Percentiles rank a stretch among this genome's conserved stretches.
phyloP scores from a whole-genome alignment of 306 rosid species.

The Echinosophora koreensis region DNA sequence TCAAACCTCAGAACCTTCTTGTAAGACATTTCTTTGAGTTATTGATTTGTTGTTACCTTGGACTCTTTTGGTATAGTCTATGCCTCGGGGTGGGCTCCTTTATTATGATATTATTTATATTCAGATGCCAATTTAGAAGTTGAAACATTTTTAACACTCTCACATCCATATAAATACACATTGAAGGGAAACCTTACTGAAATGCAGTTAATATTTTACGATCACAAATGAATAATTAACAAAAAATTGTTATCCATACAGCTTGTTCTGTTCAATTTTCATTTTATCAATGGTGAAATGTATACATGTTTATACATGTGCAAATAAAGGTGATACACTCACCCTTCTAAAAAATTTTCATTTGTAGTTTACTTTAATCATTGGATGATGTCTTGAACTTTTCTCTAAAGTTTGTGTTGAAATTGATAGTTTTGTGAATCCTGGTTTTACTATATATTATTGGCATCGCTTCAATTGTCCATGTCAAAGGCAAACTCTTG shows the following conservation, averaged over 20 bases:
- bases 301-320: neutral
- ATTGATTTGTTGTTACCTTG: constrained; percentile 12
- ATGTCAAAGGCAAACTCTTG: constrained; percentile 25
- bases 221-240: constrained; percentile 2
- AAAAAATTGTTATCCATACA: constrained; percentile 11
- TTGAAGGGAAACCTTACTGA: constrained; percentile 15
- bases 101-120: constrained; percentile 19
- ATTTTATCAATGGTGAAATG: constrained; percentile 17
- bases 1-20: constrained; percentile 97
- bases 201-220: neutral
- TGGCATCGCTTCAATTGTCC: neutral
- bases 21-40: constrained; percentile 59
- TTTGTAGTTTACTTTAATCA: constrained; percentile 1
- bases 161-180: constrained; percentile 31
- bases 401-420: constrained; percentile 3
- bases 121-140: constrained; percentile 24
- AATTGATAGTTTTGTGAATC: constrained; percentile 13
- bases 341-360: constrained; percentile 3
- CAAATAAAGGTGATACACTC: neutral
- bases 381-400: constrained; percentile 27
- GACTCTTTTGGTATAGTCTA: constrained; percentile 22
- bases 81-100: constrained; percentile 1
- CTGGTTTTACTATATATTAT: constrained; percentile 6
- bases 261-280: neutral
- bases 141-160: constrained; percentile 26